These are phyloP conservation scores for Erucastrum elatum DNA, from an alignment of 345 rosid genomes.

Conservation along the genomic window DNA sequence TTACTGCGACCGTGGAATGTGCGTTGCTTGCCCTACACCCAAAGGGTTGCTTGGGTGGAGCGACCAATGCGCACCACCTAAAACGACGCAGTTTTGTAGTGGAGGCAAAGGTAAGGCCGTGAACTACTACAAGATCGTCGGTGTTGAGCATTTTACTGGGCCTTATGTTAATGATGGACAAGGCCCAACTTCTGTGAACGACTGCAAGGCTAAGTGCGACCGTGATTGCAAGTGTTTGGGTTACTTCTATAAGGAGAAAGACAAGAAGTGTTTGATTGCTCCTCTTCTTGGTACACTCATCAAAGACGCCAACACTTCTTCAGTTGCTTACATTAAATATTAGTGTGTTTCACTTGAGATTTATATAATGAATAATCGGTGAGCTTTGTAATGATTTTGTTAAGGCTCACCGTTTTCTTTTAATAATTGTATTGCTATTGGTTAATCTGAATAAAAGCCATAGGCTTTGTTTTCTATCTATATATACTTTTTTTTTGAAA, in stretches of 20 bases:
- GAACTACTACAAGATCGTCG: conserved; percentile 40
- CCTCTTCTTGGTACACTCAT: conserved; percentile 36
- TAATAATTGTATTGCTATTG: neutral
- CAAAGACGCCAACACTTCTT: conserved; percentile 31
- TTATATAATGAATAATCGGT: neutral
- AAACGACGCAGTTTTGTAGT: conserved; percentile 11
- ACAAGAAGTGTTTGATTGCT: conserved; percentile 47
- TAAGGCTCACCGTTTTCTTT: neutral
- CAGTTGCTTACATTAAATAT: conserved; percentile 38
- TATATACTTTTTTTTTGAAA: neutral
- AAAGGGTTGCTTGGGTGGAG: conserved; percentile 49
- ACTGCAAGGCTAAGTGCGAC: conserved; percentile 49
- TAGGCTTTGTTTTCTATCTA: neutral
- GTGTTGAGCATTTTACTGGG: conserved; percentile 55
- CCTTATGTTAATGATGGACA: conserved; percentile 47
- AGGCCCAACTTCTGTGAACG: conserved; percentile 38
- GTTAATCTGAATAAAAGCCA: neutral
- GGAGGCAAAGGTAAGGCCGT: conserved; percentile 20
- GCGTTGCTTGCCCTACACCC: conserved; percentile 34
- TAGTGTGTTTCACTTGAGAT: neutral
- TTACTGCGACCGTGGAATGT: conserved; percentile 38
- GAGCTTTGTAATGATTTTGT: neutral
- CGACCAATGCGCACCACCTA: conserved; percentile 25
- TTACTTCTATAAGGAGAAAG: conserved; percentile 50
- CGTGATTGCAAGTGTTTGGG: conserved; percentile 64